These are phyloP conservation scores for Fusarium armeniacum DNA, from an alignment of 2,329 filamentous ascomycete genomes.

Conservation along the genomic window DNA sequence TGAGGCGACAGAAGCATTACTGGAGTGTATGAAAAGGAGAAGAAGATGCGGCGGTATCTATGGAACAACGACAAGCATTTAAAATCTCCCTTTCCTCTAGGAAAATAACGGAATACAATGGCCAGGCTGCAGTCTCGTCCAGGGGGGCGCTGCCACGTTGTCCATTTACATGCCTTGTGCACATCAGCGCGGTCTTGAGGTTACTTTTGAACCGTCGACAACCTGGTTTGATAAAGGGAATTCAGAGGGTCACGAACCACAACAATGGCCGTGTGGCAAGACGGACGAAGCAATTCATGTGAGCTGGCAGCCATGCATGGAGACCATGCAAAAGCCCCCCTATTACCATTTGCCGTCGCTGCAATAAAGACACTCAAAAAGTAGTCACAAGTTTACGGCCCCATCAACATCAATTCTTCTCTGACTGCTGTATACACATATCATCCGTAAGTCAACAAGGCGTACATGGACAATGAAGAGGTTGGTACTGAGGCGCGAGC, in stretches of 20 bases:
- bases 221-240: slow-evolving; percentile 28
- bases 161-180: slow-evolving; percentile 39
- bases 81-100: slow-evolving; percentile 27
- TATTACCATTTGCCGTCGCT: slow-evolving; percentile 42
- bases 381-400: slow-evolving; percentile 21
- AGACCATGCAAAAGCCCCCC: slow-evolving; percentile 47
- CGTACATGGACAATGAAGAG: background rate
- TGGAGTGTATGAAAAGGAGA: slow-evolving; percentile 36
- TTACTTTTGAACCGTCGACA: slow-evolving; percentile 39
- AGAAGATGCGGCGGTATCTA: slow-evolving; percentile 31
- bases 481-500: slow-evolving; percentile 16
- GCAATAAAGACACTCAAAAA: slow-evolving; percentile 28
- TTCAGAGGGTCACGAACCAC: slow-evolving; percentile 19
- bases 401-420: slow-evolving; percentile 28
- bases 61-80: slow-evolving; percentile 14
- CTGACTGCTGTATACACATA: background rate
- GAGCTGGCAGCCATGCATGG: slow-evolving; percentile 53
- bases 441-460: background rate
- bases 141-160: slow-evolving; percentile 50
- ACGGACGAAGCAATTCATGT: slow-evolving; percentile 52
- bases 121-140: slow-evolving; percentile 27
- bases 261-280: slow-evolving; percentile 23
- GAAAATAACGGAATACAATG: slow-evolving; percentile 37
- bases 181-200: slow-evolving; percentile 31
- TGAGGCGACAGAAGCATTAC: slow-evolving; percentile 41